Evolutionary conservation across 73 alveolate genomes (phyloP), one percentile per base, ranked within the genome.

Genomic region (Paramecium primaurelia): DNA sequence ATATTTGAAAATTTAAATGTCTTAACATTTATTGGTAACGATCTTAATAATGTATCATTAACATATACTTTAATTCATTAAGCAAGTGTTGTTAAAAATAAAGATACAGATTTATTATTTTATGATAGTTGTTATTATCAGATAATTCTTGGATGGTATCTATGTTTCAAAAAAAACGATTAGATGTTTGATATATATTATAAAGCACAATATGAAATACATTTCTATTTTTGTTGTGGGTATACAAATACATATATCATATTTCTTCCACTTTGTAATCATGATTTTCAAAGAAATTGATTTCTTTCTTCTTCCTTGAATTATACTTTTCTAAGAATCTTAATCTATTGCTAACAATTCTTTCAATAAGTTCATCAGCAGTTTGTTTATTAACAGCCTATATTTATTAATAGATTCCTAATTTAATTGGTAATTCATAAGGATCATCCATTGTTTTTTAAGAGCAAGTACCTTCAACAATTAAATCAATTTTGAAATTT

Each of bases 121-220:
- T n/a, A n/a, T n/a, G n/a, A n/a, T n/a, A n/a, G n/a, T n/a, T n/a
- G n/a, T n/a, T n/a, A n/a, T n/a, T n/a, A n/a, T n/a, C n/a, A n/a
- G n/a, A n/a, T n/a, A n/a, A n/a, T 97, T 97, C 98, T 90, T 97
- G 94, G 99, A 97, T 90, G 99, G 99, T 36, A 95, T 97, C 96
- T 97, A 97, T 94, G 99, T 97, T 58, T 89, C 94, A 30, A 92
- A 89, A n/a, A 34, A 89, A 89, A 88, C 86, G 94, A 47, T 73
- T 89, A 34, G 92, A 80, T 45, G 58, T 80, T 26, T 80, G 91
- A 80, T 38, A 75, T 12, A 14, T 36, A 75, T 11, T 36, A 75
- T 16, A 7, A 20, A 45, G 7, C 12, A 45, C 10, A 45, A 0
- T 47, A 80, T 11, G 34, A 47, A 11, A 80, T 45, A 18, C 18